A percentile compares a stretch with the other conserved stretches of the same genome.
phyloP scores from a whole-genome alignment of 1,284 basidiomycete genomes.

The Hortiboletus rubellus region DNA sequence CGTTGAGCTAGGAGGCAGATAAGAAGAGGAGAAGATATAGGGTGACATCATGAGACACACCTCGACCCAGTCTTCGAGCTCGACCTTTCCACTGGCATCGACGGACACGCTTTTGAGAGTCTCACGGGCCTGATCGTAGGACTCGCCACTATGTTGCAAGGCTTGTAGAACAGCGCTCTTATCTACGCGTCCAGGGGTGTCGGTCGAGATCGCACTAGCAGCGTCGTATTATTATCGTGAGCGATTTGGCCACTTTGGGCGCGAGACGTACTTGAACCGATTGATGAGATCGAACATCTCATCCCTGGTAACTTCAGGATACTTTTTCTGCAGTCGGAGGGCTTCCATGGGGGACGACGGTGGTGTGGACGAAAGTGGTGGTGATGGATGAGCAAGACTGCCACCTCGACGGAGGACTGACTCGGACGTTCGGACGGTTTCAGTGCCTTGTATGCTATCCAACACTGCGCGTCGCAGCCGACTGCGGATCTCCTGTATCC shows the following conservation, averaged over 20 bases:
- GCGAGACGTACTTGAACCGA: constrained; percentile 83
- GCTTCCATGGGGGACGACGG: constrained; percentile 66
- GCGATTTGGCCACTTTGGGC: neutral
- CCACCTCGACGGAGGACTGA: constrained; percentile 9
- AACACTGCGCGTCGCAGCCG: constrained; percentile 4
- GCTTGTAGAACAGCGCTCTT: constrained; percentile 79
- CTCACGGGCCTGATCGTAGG: constrained; percentile 89
- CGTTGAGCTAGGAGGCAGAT: constrained; percentile 60
- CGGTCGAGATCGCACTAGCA: constrained; percentile 75
- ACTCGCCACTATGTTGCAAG: constrained; percentile 76
- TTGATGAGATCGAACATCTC: constrained; percentile 93
- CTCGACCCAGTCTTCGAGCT: constrained; percentile 98
- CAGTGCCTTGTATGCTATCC: constrained; percentile 8
- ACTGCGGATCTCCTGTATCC: constrained; percentile 11
- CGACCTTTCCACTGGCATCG: constrained; percentile 94
- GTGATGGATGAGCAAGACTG: constrained; percentile 17
- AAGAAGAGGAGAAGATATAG: constrained; percentile 17
- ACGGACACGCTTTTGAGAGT: constrained; percentile 95
- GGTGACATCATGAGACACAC: constrained; percentile 45
- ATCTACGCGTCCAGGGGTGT: constrained; percentile 83
- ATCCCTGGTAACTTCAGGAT: constrained; percentile 87
- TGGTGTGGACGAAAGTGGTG: constrained; percentile 17
- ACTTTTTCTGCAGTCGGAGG: constrained; percentile 89
- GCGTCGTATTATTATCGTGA: neutral
- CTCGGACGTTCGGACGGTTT: no score